Evolutionary conservation across 2,329 filamentous ascomycete species (phyloP).

Genomic region (Cordyceps cicadae): DNA sequence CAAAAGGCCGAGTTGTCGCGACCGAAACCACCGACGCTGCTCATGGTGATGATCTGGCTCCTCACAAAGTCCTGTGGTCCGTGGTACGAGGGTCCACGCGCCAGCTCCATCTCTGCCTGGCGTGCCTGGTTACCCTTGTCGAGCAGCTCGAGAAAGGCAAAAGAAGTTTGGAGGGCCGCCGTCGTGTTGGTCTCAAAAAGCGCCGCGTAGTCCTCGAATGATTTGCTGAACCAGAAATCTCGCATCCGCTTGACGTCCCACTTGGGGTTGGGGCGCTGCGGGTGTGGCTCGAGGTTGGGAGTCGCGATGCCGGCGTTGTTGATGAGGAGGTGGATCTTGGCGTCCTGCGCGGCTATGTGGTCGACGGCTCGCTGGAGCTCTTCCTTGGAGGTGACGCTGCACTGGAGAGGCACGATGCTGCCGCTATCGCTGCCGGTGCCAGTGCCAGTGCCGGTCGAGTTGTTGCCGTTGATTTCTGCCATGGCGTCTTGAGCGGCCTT

Average conservation of each 20-base stretch:
- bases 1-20: background rate
- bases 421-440: no score
- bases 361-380: background rate
- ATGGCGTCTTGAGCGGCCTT: background rate
- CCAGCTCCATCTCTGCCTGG: background rate
- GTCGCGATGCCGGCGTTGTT: background rate
- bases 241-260: background rate
- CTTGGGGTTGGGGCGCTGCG: background rate
- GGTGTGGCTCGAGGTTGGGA: background rate
- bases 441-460: background rate
- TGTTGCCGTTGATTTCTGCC: background rate
- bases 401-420: background rate
- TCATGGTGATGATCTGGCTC: background rate
- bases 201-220: background rate
- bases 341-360: background rate
- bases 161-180: background rate
- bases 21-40: background rate
- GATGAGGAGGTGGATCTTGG: background rate
- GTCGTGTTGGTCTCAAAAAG: background rate
- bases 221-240: background rate
- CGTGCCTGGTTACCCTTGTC: background rate
- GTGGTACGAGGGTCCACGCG: background rate
- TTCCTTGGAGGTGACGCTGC: background rate
- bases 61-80: background rate
- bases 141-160: background rate